Conservation (phyloP, 495 filamentous ascomycete genomes). For the Penicillium arizonense region DNA sequence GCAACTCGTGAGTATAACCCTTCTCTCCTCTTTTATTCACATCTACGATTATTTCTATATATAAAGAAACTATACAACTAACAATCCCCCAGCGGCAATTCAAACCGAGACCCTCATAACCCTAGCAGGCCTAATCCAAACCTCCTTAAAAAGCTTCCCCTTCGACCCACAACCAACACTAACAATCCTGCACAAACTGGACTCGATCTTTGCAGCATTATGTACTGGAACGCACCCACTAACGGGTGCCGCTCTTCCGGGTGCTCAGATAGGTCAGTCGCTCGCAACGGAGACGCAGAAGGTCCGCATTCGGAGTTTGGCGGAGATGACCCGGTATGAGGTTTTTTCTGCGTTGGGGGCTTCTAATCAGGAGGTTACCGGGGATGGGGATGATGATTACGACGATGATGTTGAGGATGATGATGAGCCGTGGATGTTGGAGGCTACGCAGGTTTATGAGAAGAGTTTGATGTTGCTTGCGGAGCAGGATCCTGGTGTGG, state of each 20-base stretch:
- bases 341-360: conserved; percentile 58
- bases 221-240: conserved; percentile 64
- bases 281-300: conserved; percentile 67
- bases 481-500: conserved; percentile 46
- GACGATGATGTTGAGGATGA: conserved; percentile 38
- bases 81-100: conserved; percentile 57
- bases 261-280: conserved; percentile 52
- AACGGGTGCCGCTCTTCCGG: conserved; percentile 62
- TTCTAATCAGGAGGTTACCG: conserved; percentile 11
- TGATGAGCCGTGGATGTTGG: conserved; percentile 56
- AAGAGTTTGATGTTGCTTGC: conserved; percentile 70
- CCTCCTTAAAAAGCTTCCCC: conserved; percentile 63
- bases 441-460: conserved; percentile 75
- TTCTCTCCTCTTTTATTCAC: conserved; percentile 5
- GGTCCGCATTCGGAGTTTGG: conserved; percentile 75
- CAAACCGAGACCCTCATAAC: conserved; percentile 81
- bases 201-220: conserved; percentile 71
- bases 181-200: conserved; percentile 68
- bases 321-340: conserved; percentile 52
- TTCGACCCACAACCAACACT: conserved; percentile 67
- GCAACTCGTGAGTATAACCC: conserved; percentile 65
- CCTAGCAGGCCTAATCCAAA: conserved; percentile 65
- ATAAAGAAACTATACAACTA: not conserved
- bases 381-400: conserved; percentile 20
- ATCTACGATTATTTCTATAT: not conserved